phyloP scores from a whole-genome alignment of 768 basidiomycete species.

The Russula earlei region DNA sequence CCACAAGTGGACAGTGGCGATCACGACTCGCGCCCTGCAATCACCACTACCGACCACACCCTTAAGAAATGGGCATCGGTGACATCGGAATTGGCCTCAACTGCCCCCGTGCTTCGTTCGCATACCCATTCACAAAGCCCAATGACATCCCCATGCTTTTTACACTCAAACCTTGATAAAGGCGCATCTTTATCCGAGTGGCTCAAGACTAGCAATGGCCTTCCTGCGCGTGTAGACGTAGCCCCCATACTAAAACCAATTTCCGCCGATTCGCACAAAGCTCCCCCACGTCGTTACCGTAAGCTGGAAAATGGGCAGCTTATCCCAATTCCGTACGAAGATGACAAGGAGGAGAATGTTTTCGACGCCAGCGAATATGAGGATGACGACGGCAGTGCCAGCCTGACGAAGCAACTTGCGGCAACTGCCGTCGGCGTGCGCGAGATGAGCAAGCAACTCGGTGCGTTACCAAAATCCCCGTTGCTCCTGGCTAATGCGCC shows the following conservation, averaged over 20 bases:
- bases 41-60: neutral
- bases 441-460: constrained; percentile 98
- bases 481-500: neutral
- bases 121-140: constrained; percentile 25
- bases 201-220: constrained; percentile 31
- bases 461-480: constrained; percentile 34
- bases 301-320: constrained; percentile 18
- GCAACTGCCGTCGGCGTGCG: constrained; percentile 96
- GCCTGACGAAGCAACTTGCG: constrained; percentile 84
- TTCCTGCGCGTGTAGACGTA: constrained; percentile 36
- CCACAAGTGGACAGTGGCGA: neutral
- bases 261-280: constrained; percentile 12
- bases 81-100: neutral
- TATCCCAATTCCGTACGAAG: constrained; percentile 21
- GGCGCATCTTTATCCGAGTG: constrained; percentile 71
- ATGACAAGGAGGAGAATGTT: constrained; percentile 14
- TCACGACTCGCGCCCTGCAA: neutral
- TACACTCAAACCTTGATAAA: constrained; percentile 86
- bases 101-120: constrained; percentile 13
- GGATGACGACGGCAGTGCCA: constrained; percentile 61
- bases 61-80: neutral
- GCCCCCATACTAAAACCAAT: constrained; percentile 37
- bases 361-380: constrained; percentile 39
- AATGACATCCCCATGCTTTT: constrained; percentile 76
- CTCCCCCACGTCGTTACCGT: constrained; percentile 22